phyloP scores from a whole-genome alignment of 768 basidiomycete genomes.

The Peribolospora baueri region DNA sequence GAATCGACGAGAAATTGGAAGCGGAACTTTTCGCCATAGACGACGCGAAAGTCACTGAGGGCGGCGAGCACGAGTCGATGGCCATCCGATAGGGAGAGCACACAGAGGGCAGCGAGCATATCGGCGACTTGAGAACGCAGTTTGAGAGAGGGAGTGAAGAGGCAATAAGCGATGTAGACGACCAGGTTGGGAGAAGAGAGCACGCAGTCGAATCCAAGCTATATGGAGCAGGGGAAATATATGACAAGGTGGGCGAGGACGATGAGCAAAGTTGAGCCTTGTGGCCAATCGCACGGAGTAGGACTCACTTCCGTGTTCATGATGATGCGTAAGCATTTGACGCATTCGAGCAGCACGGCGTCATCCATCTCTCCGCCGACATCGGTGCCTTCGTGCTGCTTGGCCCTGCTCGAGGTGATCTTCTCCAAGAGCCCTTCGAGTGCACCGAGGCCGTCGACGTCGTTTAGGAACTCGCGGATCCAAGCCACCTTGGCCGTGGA shows the following conservation, averaged over 20 bases:
- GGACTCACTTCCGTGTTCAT: constrained; percentile 55
- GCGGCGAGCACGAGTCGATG: constrained; percentile 50
- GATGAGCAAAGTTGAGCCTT: constrained; percentile 4
- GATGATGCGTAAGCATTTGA: constrained; percentile 57
- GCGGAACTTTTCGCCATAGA: constrained; percentile 46
- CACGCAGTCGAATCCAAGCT: constrained; percentile 51
- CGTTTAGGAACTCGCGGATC: constrained; percentile 49
- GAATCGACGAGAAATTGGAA: constrained; percentile 50
- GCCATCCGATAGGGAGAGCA: constrained; percentile 44
- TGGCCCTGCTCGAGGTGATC: constrained; percentile 41
- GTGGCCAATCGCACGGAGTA: constrained; percentile 1
- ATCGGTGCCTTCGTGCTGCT: not conserved
- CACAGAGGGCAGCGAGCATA: constrained; percentile 58
- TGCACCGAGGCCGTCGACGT: constrained; percentile 39
- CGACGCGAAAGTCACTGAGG: constrained; percentile 52
- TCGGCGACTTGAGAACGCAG: constrained; percentile 46
- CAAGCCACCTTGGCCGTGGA: constrained; percentile 58
- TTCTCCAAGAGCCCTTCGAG: constrained; percentile 34
- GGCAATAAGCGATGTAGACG: constrained; percentile 44
- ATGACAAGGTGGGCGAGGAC: not conserved
- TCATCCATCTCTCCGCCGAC: constrained; percentile 39
- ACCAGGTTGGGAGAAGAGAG: constrained; percentile 39
- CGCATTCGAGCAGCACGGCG: constrained; percentile 41
- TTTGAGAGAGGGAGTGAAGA: constrained; percentile 40
- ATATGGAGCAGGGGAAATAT: not conserved